Evolutionary conservation across 345 rosid species (phyloP).

Genomic region (Pugionium dolabratum): DNA sequence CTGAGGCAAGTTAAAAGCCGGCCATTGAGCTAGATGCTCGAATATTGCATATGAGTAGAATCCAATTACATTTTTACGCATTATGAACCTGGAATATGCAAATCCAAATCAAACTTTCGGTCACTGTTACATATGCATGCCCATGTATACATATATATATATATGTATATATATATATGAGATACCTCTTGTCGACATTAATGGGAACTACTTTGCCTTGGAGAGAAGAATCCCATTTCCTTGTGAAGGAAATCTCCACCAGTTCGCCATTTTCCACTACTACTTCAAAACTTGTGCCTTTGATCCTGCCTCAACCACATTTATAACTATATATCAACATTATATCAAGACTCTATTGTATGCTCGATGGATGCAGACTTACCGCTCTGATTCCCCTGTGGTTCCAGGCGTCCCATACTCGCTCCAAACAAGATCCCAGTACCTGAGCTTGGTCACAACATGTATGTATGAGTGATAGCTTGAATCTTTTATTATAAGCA

Average conservation of each 20-base stretch:
- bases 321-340: not conserved
- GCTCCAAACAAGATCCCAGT: conserved; percentile 81
- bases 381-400: conserved; percentile 60
- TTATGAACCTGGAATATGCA: conserved; percentile 53
- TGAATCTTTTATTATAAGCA: no score
- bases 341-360: not conserved
- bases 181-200: conserved; percentile 66
- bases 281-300: conserved; percentile 49
- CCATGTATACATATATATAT: not conserved
- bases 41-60: conserved; percentile 79
- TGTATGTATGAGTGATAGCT: not conserved
- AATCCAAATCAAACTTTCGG: conserved; percentile 14
- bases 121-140: not conserved
- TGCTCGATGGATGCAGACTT: not conserved
- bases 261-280: conserved; percentile 54
- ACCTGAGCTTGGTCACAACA: conserved; percentile 35
- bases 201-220: conserved; percentile 46
- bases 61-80: conserved; percentile 69
- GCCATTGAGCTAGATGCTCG: conserved; percentile 74
- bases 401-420: conserved; percentile 52
- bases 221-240: conserved; percentile 56
- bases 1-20: conserved; percentile 77
- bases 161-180: not conserved
- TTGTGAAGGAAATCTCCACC: conserved; percentile 61
- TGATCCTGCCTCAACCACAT: conserved; percentile 31